A percentile compares a stretch with the other conserved stretches of the same genome.
phyloP scores from a whole-genome alignment of 164 flowering plant genomes.

The Brasenia schreberi region DNA sequence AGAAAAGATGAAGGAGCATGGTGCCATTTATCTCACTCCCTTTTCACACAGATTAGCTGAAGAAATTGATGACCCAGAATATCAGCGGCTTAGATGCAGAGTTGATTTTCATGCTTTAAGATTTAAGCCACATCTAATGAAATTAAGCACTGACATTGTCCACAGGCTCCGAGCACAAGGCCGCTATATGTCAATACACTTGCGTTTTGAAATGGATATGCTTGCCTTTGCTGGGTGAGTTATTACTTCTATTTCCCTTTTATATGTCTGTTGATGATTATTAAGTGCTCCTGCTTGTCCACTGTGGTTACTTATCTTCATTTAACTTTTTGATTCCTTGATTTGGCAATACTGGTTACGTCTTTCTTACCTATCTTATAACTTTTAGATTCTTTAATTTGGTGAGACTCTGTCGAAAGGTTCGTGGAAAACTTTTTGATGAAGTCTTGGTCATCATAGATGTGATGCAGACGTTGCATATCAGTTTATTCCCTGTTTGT shows the following conservation, averaged over 20 bases:
- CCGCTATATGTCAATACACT: slow-evolving; percentile 97
- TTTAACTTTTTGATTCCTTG: no score
- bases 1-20: slow-evolving; percentile 84
- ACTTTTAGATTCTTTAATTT: no score
- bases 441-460: no score
- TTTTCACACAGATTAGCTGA: slow-evolving; percentile 95
- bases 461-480: no score
- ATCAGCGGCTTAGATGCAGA: slow-evolving; percentile 90
- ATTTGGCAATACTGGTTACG: no score
- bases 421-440: no score
- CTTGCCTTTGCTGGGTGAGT: slow-evolving; percentile 97
- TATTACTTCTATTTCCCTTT: slow-evolving; percentile 2
- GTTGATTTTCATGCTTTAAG: slow-evolving; percentile 92
- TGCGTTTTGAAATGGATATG: slow-evolving; percentile 99
- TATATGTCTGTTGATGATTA: neutral
- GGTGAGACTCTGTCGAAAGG: no score
- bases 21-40: slow-evolving; percentile 93
- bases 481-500: no score
- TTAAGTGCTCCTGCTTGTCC: neutral
- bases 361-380: no score
- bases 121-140: slow-evolving; percentile 87
- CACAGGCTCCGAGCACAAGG: slow-evolving; percentile 79
- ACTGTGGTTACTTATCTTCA: no score
- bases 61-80: slow-evolving; percentile 91
- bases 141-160: slow-evolving; percentile 66